phyloP scores from a whole-genome alignment of 805 yeast species.

The Lipomyces spencermartinsiae region DNA sequence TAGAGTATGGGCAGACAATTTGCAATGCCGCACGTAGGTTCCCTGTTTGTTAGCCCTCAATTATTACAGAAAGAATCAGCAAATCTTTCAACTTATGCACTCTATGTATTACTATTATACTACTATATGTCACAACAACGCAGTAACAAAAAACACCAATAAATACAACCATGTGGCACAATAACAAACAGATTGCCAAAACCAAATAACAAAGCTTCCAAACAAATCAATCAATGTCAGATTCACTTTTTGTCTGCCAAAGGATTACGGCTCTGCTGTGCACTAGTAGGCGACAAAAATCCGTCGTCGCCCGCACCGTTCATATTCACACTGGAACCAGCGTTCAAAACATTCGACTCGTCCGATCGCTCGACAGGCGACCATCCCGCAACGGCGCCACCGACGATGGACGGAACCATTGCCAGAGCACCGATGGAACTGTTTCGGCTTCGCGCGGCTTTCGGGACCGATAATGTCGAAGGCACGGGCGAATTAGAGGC shows the following conservation, averaged over 20 bases:
- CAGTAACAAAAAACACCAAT: background rate
- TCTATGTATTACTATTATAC: too few relatives aligned
- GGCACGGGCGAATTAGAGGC: slow-evolving; percentile 18
- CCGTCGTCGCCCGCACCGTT: slow-evolving; percentile 14
- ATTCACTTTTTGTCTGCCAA: background rate
- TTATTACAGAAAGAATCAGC: too few relatives aligned
- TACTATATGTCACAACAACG: background rate
- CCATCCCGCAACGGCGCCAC: slow-evolving; percentile 66
- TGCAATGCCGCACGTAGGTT: too few relatives aligned
- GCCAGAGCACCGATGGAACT: slow-evolving; percentile 52
- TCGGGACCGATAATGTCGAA: background rate
- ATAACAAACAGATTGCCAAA: background rate
- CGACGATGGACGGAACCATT: slow-evolving; percentile 62
- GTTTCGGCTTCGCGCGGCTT: slow-evolving; percentile 27
- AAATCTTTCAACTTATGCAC: too few relatives aligned
- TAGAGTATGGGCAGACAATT: too few relatives aligned
- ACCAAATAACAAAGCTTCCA: background rate
- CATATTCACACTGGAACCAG: background rate
- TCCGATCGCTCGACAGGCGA: slow-evolving; percentile 40
- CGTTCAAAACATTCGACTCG: background rate
- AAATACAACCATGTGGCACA: background rate
- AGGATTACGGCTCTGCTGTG: background rate
- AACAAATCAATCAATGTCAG: background rate
- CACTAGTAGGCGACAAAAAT: slow-evolving; percentile 23
- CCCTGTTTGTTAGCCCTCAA: too few relatives aligned